Conservation (phyloP, 164 flowering plant genomes). For the Piper longum region DNA sequence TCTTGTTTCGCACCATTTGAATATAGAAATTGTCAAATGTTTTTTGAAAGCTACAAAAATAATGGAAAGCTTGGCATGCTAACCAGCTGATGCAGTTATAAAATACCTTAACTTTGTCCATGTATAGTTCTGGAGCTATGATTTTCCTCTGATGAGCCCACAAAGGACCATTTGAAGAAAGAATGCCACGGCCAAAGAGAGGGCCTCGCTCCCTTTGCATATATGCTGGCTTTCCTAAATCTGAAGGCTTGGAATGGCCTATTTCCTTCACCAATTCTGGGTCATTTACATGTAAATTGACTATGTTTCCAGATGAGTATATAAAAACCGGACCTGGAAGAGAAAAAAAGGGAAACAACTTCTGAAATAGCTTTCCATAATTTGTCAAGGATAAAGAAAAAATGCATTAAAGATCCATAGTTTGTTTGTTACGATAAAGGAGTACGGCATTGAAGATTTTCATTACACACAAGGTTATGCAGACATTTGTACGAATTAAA, state of each 20-base stretch:
- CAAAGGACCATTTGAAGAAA: conserved; percentile 21
- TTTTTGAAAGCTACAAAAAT: background rate
- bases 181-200: conserved; percentile 32
- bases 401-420: too few relatives aligned
- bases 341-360: background rate
- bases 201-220: conserved; percentile 13
- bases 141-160: conserved; percentile 44
- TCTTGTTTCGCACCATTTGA: background rate
- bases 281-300: conserved; percentile 10
- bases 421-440: background rate
- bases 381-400: background rate
- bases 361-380: background rate
- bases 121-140: conserved; percentile 25
- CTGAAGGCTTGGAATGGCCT: conserved; percentile 15
- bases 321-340: background rate
- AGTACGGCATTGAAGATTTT: background rate
- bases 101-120: conserved; percentile 30
- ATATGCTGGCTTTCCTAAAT: conserved; percentile 28
- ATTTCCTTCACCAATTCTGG: conserved; percentile 31
- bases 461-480: background rate
- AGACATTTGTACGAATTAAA: too few relatives aligned
- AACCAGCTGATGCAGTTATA: background rate
- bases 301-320: background rate
- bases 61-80: background rate
- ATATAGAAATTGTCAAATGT: too few relatives aligned